A percentile compares a stretch with the other conserved stretches of the same genome.
phyloP scores from a whole-genome alignment of 305 asterid genomes.

The Plantago lanceolata region DNA sequence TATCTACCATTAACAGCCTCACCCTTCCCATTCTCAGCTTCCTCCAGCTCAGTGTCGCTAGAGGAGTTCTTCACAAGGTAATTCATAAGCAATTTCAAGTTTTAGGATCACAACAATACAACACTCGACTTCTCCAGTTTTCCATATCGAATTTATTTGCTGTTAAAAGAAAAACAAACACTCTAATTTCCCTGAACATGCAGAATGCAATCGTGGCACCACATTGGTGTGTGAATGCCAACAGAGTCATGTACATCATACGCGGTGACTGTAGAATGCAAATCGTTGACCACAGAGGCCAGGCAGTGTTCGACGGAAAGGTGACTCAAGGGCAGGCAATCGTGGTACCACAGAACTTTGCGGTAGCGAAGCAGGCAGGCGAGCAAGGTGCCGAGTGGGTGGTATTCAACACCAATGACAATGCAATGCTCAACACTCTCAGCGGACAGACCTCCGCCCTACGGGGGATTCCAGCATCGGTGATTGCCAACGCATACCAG shows the following conservation, averaged over 20 bases:
- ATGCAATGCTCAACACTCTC: slow-evolving; percentile 62
- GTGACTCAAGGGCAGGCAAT: slow-evolving; percentile 47
- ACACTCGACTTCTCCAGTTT: no score
- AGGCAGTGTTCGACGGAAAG: slow-evolving; percentile 44
- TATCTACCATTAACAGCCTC: slow-evolving; percentile 38
- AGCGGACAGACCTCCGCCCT: slow-evolving; percentile 65
- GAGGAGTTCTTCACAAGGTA: slow-evolving; percentile 61
- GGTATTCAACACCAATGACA: slow-evolving; percentile 57
- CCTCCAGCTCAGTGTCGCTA: slow-evolving; percentile 41
- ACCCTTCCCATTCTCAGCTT: slow-evolving; percentile 39
- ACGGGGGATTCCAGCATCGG: slow-evolving; percentile 52
- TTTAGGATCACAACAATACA: no score
- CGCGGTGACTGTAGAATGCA: slow-evolving; percentile 47
- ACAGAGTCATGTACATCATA: slow-evolving; percentile 42
- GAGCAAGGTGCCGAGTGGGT: slow-evolving; percentile 61
- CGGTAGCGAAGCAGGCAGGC: slow-evolving; percentile 51
- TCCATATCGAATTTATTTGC: no score
- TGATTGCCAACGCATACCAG: slow-evolving; percentile 43
- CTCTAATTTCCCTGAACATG: background rate
- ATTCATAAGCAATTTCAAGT: no score
- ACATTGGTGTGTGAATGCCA: slow-evolving; percentile 54
- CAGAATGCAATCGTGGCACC: slow-evolving; percentile 66
- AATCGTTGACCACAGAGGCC: slow-evolving; percentile 61
- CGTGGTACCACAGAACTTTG: slow-evolving; percentile 64
- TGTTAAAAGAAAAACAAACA: no score